phyloP scores from a whole-genome alignment of 2,329 filamentous ascomycete genomes.

The Coniella lustricola region DNA sequence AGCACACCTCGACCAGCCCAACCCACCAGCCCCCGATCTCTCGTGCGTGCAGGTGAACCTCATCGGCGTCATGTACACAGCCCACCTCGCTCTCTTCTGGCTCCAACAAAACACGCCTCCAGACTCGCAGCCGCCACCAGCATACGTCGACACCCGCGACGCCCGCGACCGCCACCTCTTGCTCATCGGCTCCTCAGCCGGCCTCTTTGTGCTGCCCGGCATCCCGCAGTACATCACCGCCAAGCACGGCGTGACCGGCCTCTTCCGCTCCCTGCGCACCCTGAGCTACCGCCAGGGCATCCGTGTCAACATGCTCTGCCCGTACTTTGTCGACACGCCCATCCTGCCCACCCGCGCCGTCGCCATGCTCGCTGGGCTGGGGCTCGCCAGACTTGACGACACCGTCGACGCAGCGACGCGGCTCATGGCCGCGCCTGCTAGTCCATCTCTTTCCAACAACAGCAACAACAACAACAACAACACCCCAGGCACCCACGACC shows the following conservation, averaged over 20 bases:
- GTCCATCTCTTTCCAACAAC: background rate
- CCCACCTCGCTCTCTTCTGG: constrained; percentile 56
- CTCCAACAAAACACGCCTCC: constrained; percentile 39
- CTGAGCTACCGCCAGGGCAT: constrained; percentile 43
- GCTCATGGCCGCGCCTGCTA: constrained; percentile 44
- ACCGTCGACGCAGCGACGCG: constrained; percentile 59
- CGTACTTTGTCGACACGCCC: constrained; percentile 60
- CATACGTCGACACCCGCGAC: constrained; percentile 13
- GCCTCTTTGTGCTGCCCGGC: constrained; percentile 37
- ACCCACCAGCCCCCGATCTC: constrained; percentile 41
- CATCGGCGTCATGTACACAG: constrained; percentile 57
- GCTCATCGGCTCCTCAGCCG: constrained; percentile 56
- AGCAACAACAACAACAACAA: no score
- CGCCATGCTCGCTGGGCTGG: constrained; percentile 48
- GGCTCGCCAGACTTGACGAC: constrained; percentile 45
- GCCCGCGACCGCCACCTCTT: constrained; percentile 51
- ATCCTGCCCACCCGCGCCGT: constrained; percentile 42
- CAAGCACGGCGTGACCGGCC: constrained; percentile 60
- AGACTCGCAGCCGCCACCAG: constrained; percentile 24
- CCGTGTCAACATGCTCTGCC: constrained; percentile 58
- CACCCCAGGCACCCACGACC: no score
- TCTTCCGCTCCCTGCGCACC: constrained; percentile 53
- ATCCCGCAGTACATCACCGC: constrained; percentile 50
- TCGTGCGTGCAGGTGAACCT: constrained; percentile 55
- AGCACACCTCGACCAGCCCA: constrained; percentile 29